Evolutionary conservation across 2,329 filamentous ascomycete species (phyloP), one percentile per base, ranked within the genome.

Genomic region (Fusarium sp.): DNA sequence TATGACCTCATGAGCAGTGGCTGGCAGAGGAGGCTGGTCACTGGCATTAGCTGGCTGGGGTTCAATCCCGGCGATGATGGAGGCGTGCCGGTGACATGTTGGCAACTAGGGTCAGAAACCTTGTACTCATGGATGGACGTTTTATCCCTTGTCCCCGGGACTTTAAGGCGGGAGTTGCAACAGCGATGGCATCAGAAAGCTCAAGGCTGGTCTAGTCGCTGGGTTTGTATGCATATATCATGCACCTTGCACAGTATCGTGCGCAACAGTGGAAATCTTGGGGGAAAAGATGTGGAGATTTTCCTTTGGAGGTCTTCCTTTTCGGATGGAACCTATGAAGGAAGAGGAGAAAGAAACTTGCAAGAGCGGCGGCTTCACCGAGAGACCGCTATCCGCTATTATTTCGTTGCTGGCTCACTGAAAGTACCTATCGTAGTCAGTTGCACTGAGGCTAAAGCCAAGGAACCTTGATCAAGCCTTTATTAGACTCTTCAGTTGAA

Each of bases 1-100:
- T 49, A 70, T 70, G 68, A 70, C 64, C 60, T 70, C 68, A 70
- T 70, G 49, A 38, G 38, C 36, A 33, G 61, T 59, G 66, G 57
- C 52, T 67, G 50, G 68, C 57, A 62, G 58, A 55, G 53, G 41
- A 46, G 38, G 49, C 53, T 55, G 52, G 53, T 48, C 4, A 25
- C 23, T 25, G 23, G 6, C 6, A 6, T 8, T 25, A 14, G n/a
- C 43, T 19, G 48, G 51, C 38, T 27, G 38, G 38, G 38, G 29
- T 44, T 49, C 23, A 53, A 37, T 44, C 31, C 38, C 35, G 48
- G 52, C 48, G 53, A 58, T 55, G 50, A 47, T 52, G 57, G 51
- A 63, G 58, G 55, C 38, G 52, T 45, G 48, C 54, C 63, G 65
- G 61, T 49, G 49, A 62, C 63, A 66, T 59, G 56, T 69, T 61